Conservation (phyloP, 2,329 filamentous ascomycete genomes). For the Sarocladium brachiariae region DNA sequence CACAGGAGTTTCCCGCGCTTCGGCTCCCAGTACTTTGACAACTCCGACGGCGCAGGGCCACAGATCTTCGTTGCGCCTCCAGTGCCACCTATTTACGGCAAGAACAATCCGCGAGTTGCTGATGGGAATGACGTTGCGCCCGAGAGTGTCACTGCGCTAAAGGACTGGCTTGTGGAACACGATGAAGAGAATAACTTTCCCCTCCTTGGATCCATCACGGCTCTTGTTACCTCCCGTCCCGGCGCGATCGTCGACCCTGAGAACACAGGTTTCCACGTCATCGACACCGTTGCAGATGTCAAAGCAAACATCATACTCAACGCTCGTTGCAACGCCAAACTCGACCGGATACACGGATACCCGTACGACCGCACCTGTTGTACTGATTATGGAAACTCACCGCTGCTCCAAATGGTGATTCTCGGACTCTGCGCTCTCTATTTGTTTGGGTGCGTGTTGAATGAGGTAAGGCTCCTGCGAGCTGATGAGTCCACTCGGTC, state of each 20-base stretch:
- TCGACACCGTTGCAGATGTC: slow-evolving; percentile 21
- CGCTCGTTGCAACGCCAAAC: slow-evolving; percentile 42
- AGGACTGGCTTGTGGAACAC: slow-evolving; percentile 13
- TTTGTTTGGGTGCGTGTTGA: slow-evolving; percentile 15
- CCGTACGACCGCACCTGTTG: slow-evolving; percentile 47
- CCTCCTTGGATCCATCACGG: slow-evolving; percentile 17
- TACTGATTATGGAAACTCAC: slow-evolving; percentile 31
- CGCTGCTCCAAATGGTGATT: slow-evolving; percentile 18
- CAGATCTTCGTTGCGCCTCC: slow-evolving; percentile 23
- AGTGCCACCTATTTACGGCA: slow-evolving; percentile 18
- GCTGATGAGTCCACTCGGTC: slow-evolving; percentile 12
- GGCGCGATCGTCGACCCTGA: slow-evolving; percentile 16
- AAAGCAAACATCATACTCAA: slow-evolving; percentile 42
- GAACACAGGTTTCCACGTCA: slow-evolving; percentile 24
- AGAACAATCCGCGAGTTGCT: background rate
- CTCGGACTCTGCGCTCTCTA: slow-evolving; percentile 17
- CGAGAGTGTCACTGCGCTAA: slow-evolving; percentile 17
- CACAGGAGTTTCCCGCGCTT: slow-evolving; percentile 16
- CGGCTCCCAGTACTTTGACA: slow-evolving; percentile 17
- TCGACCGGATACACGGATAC: slow-evolving; percentile 24
- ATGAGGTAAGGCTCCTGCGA: slow-evolving; percentile 15
- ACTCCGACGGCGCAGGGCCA: slow-evolving; percentile 20
- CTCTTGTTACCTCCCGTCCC: slow-evolving; percentile 9
- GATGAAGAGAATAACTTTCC: slow-evolving; percentile 15
- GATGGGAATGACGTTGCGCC: slow-evolving; percentile 12